Conservation (phyloP, 371 early-diverging fungal genomes). For the Mucor plumbeus region DNA sequence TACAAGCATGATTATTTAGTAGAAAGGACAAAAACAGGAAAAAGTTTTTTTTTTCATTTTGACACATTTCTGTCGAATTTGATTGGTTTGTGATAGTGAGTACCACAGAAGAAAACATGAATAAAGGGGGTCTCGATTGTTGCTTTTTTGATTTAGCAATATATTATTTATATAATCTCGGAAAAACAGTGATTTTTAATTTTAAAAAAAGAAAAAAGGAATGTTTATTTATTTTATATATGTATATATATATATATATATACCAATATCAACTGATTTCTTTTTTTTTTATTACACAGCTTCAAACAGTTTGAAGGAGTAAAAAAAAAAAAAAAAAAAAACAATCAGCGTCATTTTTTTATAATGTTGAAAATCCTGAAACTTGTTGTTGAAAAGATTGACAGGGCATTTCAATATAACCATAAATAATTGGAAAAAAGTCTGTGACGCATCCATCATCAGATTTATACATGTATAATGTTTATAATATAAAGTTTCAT, state of each 20-base stretch:
- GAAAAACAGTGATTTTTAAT: constrained; percentile 22
- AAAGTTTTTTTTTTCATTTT: constrained; percentile 10
- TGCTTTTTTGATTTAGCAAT: constrained; percentile 1
- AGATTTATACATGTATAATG: background rate
- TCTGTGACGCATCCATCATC: constrained; percentile 26
- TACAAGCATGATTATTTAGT: background rate
- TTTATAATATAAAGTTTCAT: background rate
- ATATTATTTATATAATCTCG: constrained; percentile 11
- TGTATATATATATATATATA: background rate
- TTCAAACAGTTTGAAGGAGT: constrained; percentile 29
- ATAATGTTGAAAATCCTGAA: background rate
- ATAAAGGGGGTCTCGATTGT: constrained; percentile 6
- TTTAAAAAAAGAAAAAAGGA: constrained; percentile 1
- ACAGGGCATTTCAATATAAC: constrained; percentile 19
- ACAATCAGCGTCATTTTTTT: constrained; percentile 15
- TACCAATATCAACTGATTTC: constrained; percentile 19
- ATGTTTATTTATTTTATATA: constrained; percentile 8
- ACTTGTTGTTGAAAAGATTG: constrained; percentile 1
- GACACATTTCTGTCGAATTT: background rate
- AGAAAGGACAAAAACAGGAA: background rate
- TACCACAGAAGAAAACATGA: background rate
- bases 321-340: constrained; percentile 5
- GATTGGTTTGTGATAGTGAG: background rate
- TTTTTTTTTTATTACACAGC: background rate
- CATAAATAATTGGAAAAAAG: constrained; percentile 14